Conservation (phyloP, 2,329 filamentous ascomycete species). For the Xylariaceae sp. region DNA sequence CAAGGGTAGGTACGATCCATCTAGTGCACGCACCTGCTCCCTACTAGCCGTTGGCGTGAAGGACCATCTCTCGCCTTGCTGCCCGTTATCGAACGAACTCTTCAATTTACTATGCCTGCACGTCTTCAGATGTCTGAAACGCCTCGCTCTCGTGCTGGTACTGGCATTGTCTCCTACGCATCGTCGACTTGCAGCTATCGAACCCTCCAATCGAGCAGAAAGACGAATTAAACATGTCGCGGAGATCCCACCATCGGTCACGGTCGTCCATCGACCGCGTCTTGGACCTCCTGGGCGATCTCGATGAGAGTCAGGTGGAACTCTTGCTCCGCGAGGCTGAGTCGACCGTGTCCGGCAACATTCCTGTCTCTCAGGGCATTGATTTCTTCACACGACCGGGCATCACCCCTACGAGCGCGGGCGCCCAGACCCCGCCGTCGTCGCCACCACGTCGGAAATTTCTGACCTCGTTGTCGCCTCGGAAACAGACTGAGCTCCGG, state of each 20-base stretch:
- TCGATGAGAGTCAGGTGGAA: slow-evolving; percentile 28
- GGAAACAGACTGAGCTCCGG: slow-evolving; percentile 22
- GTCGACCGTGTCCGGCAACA: slow-evolving; percentile 25
- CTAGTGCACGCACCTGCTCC: background rate
- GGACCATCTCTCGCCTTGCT: background rate
- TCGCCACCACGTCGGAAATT: slow-evolving; percentile 24
- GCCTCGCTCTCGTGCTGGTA: background rate
- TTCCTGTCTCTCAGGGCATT: slow-evolving; percentile 27
- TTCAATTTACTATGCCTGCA: background rate
- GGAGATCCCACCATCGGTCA: slow-evolving; percentile 23
- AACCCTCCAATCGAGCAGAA: background rate
- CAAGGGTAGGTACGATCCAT: background rate
- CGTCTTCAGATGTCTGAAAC: slow-evolving; percentile 2
- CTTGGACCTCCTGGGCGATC: slow-evolving; percentile 26
- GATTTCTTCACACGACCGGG: slow-evolving; percentile 24
- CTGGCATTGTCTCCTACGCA: background rate
- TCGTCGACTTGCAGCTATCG: background rate
- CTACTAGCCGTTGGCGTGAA: background rate
- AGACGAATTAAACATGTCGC: slow-evolving; percentile 7
- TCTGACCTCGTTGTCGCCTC: slow-evolving; percentile 24
- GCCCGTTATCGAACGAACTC: background rate
- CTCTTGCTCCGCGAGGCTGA: slow-evolving; percentile 27
- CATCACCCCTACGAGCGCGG: background rate
- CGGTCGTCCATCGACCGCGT: slow-evolving; percentile 29
- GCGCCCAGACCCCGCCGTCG: background rate